Conservation (phyloP, 73 alveolate species). For the Uronychia binucleata region DNA sequence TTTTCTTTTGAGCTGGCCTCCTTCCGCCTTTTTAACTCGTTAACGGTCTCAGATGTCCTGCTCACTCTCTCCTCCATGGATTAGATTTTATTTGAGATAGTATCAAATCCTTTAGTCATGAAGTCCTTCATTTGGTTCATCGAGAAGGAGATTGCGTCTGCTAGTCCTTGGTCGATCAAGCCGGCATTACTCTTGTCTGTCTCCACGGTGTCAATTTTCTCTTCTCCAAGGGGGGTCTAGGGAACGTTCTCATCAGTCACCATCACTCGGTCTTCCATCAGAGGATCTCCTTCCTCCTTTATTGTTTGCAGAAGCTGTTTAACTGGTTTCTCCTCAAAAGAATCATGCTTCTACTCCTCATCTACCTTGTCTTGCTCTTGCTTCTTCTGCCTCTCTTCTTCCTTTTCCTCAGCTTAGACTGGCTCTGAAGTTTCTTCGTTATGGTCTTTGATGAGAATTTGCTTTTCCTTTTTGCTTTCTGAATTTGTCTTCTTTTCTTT, state of each 20-base stretch:
- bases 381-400: slow-evolving; percentile 1
- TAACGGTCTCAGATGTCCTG: background rate
- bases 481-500: too few species aligned
- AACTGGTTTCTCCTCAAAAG: background rate
- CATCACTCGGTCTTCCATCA: background rate
- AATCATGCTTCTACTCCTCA: too few species aligned
- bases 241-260: background rate
- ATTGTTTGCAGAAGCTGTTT: background rate
- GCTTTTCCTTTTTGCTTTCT: background rate
- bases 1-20: too few species aligned
- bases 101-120: background rate
- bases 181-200: background rate
- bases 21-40: too few species aligned
- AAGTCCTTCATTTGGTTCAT: background rate
- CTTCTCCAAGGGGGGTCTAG: background rate
- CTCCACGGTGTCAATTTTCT: background rate
- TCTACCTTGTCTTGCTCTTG: background rate
- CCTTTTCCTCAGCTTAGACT: background rate
- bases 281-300: background rate
- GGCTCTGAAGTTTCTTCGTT: background rate
- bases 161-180: background rate
- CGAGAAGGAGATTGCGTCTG: background rate
- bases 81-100: background rate
- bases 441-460: too few species aligned
- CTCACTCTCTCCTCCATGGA: background rate